Conservation (phyloP, 441 rosid genomes). For the Mallotus repandus region DNA sequence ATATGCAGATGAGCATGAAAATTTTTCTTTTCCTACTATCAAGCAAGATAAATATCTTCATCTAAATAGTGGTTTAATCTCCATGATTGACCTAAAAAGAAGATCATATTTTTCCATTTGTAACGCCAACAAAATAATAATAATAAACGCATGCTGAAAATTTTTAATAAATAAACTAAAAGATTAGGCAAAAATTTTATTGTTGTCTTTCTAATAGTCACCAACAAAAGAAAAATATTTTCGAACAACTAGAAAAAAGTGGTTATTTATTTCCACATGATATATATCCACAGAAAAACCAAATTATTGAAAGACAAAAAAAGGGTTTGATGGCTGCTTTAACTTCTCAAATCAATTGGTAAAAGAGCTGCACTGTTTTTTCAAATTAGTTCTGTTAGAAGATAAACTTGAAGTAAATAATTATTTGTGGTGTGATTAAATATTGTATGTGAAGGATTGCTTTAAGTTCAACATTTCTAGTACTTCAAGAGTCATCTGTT, state of each 20-base stretch:
- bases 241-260: background rate
- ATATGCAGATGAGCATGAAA: background rate
- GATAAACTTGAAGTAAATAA: no score
- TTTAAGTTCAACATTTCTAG: no score
- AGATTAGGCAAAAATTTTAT: background rate
- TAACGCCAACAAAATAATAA: background rate
- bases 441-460: no score
- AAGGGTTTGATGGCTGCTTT: background rate
- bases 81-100: background rate
- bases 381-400: background rate
- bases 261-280: background rate
- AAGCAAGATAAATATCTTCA: background rate
- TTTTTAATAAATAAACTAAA: background rate
- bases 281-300: no score
- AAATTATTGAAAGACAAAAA: background rate
- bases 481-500: no score
- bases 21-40: background rate
- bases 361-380: background rate
- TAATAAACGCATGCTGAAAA: no score
- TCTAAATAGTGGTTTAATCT: background rate
- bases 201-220: no score
- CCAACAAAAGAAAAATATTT: no score
- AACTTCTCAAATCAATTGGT: slow-evolving; percentile 5
- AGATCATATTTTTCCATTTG: background rate
- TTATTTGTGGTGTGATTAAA: no score